Conservation (phyloP, 192 early-diverging fungal species). For the Coemansia sp. region DNA sequence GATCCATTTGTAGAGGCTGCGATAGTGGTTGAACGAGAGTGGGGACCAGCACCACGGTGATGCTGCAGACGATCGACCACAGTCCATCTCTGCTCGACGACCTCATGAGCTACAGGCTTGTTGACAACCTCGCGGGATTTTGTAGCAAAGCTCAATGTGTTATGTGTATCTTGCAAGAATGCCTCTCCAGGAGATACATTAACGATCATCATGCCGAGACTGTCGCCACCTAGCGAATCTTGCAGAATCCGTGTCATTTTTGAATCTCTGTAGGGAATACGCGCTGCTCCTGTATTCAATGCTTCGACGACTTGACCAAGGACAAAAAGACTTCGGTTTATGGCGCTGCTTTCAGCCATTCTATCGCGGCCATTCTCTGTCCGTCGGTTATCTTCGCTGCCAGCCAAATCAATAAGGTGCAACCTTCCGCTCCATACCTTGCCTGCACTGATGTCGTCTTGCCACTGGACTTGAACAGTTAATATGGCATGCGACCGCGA, state of each 20-base stretch:
- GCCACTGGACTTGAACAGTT: constrained; percentile 54
- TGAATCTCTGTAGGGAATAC: constrained; percentile 64
- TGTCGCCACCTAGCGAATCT: constrained; percentile 63
- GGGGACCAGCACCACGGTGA: constrained; percentile 26
- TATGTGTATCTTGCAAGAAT: constrained; percentile 56
- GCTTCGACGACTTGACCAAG: constrained; percentile 69
- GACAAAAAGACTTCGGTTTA: constrained; percentile 66
- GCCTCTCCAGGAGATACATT: constrained; percentile 60
- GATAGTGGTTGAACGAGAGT: constrained; percentile 10
- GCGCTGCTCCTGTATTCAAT: constrained; percentile 53
- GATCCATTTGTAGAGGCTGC: neutral
- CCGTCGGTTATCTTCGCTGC: constrained; percentile 64
- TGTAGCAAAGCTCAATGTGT: constrained; percentile 66
- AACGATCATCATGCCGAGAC: constrained; percentile 66
- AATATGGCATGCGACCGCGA: constrained; percentile 66
- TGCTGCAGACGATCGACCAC: constrained; percentile 37
- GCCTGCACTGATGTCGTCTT: constrained; percentile 27
- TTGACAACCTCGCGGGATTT: constrained; percentile 66
- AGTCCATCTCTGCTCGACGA: constrained; percentile 40
- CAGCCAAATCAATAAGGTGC: constrained; percentile 67
- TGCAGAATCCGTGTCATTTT: constrained; percentile 70
- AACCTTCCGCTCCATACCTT: constrained; percentile 53
- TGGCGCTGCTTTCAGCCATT: constrained; percentile 65
- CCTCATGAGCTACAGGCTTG: constrained; percentile 50
- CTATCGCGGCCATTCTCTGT: constrained; percentile 62